Evolutionary conservation across 768 basidiomycete species (phyloP), one percentile per base, ranked within the genome.

Genomic region (Kondoa malvinella): DNA sequence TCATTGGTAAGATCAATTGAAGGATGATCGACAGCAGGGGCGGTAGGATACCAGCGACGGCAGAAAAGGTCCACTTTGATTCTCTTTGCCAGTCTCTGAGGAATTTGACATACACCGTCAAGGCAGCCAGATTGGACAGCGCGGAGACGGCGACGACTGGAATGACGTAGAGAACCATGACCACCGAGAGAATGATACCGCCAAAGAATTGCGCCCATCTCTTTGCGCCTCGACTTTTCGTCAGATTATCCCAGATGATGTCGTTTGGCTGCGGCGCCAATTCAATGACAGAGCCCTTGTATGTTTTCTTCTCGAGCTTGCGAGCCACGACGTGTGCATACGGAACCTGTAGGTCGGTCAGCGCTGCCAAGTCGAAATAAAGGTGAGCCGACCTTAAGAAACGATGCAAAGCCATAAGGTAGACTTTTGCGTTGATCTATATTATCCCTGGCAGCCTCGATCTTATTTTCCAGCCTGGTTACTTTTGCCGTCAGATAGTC

Each of bases 131-230:
- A 79, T 99, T 97, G 72, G 95, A 91, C 64, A 95, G 80, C 70
- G 90, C 80, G 15, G 94, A 92, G 71, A 97, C 91, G 71, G 89
- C 80, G 75, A 92, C 83, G 21, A 99, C 80, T 25, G 95, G 95
- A 12, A 94, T 80, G 34, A 92, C 96, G 80, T 99, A 92, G 80
- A 97, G 84, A 80, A 91, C 92, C 77, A 90, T 92, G 61, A 96
- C 84, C 32, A 84, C 73, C 26, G 81, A 79, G 65, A 99, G 82
- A 77, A 87, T 82, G 40, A 87, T 68, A 77, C 89, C 88, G n/a
- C 95, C 94, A 29, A 87, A 78, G 33, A 81, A 78, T 73, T 81
- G 83, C 77, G 87, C 87, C 50, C 85, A 82, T 29, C 82, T 77
- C 27, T 89, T 75, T 71, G 88, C 85, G 4, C 77, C 81, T 21